Base-by-base conservation (phyloP, 1,139 yeast genomes). In the Yamadazyma siamensis region DNA sequence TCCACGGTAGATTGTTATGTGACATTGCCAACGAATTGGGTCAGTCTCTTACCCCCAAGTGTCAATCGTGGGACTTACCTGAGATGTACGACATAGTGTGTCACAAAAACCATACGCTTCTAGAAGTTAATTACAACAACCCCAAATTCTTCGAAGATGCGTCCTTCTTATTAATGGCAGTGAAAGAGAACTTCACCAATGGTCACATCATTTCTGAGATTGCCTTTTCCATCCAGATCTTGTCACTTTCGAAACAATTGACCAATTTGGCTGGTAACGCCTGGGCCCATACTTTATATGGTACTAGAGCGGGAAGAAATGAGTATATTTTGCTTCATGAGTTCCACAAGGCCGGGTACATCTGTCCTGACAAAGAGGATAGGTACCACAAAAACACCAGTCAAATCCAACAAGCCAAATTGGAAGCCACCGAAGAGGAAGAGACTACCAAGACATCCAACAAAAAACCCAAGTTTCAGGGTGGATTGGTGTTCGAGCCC, bases 401-500 rank as follows among this genome's bases (percentile, higher is more conserved):
- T 15, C 53, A 49, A 20, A 64, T 59, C 28, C 69, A 63, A 33
- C 66, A 59, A 32, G 67, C 68, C 2, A 56, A 52, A 36, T 43
- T 60, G 29, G 72, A 65, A 42, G 46, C 59, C 7, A 50, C 56
- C 26, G 76, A 65, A 16, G 80, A 69, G 17, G 75, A 69, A 28
- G 71, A 68, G 5, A 55, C 66, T 1, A 64, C 75, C 3, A 64
- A 59, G 1, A 65, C 75, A 3, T 72, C 80, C 5, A 80, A 78
- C 52, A 79, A 78, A 47, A 86, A 85, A 52, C 81, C 94, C 13
- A 88, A 88, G 54, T 94, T 67, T 56, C 89, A 86, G 56, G 99
- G 99, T 68, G 96, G 99, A 53, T 73, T 87, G 46, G 99, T 94
- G 26, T 86, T 94, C 57, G 98, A 91, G 43, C 99, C 99, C 0